These are phyloP conservation scores for Gamsiella multidivaricata DNA, from an alignment of 192 early-diverging fungal genomes.

Conservation along the genomic window DNA sequence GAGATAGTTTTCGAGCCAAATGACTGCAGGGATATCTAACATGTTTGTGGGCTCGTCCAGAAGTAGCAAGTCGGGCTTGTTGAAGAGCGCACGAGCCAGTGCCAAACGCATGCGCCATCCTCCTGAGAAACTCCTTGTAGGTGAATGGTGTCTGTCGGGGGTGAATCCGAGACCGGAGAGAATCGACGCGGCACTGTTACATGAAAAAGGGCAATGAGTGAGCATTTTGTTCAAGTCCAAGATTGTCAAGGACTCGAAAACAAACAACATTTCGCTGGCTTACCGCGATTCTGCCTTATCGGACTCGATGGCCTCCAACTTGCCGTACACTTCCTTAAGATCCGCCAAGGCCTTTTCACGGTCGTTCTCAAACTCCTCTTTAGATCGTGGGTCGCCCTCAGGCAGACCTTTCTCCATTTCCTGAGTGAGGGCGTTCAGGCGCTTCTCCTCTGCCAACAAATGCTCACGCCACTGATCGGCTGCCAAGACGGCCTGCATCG, in stretches of 20 bases:
- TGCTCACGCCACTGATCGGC: conserved; percentile 94
- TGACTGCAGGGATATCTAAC: conserved; percentile 96
- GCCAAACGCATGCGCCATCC: conserved; percentile 99
- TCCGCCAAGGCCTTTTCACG: conserved; percentile 48
- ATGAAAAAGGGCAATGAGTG: neutral
- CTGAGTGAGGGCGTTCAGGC: conserved; percentile 65
- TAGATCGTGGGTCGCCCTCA: conserved; percentile 60
- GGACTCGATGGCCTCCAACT: conserved; percentile 94
- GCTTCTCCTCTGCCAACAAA: conserved; percentile 87
- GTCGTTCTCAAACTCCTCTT: conserved; percentile 55
- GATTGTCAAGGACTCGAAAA: neutral
- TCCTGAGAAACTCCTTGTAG: conserved; percentile 96
- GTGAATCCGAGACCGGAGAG: conserved; percentile 96
- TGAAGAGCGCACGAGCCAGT: conserved; percentile 96
- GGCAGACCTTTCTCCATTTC: conserved; percentile 62
- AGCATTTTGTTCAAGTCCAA: neutral
- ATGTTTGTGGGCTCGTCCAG: conserved; percentile 95
- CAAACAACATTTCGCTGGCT: neutral
- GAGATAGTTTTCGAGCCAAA: conserved; percentile 97
- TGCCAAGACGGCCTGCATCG: conserved; percentile 89
- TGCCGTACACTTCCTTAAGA: conserved; percentile 86
- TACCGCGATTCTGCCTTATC: conserved; percentile 94
- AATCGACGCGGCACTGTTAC: conserved; percentile 87
- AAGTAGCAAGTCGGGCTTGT: conserved; percentile 89
- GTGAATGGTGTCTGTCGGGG: conserved; percentile 76